Percentiles rank a stretch among this genome's conserved stretches.
These are phyloP conservation scores for Fomitiporia mediterranea DNA, from an alignment of 1,284 basidiomycete species.

Conservation along the genomic window DNA sequence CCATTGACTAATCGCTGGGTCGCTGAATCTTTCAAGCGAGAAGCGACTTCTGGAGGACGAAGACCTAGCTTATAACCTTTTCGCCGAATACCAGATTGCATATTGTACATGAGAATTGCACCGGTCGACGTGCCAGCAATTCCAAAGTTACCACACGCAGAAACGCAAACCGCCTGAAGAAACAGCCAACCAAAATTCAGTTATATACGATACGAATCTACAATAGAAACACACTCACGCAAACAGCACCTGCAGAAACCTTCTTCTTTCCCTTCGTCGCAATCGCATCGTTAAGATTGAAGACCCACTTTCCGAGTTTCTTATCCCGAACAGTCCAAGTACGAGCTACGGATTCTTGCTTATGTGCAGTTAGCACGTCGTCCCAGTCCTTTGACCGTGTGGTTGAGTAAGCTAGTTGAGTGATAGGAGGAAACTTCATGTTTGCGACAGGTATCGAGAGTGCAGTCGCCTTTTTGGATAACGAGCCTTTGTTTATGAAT, in stretches of 20 bases:
- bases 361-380: slow-evolving; percentile 88
- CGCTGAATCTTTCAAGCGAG: slow-evolving; percentile 35
- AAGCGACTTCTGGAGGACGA: slow-evolving; percentile 50
- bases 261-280: slow-evolving; percentile 42
- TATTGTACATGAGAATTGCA: slow-evolving; percentile 85
- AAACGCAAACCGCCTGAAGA: slow-evolving; percentile 77
- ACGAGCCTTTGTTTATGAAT: slow-evolving; percentile 49
- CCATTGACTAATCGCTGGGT: slow-evolving; percentile 73
- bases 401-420: slow-evolving; percentile 74
- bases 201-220: neutral
- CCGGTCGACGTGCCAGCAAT: slow-evolving; percentile 80
- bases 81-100: slow-evolving; percentile 90
- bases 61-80: slow-evolving; percentile 69
- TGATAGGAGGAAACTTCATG: slow-evolving; percentile 79
- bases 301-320: slow-evolving; percentile 63
- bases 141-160: slow-evolving; percentile 96
- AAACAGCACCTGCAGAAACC: slow-evolving; percentile 51
- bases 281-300: slow-evolving; percentile 52
- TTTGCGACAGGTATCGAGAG: slow-evolving; percentile 77
- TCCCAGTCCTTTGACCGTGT: slow-evolving; percentile 95
- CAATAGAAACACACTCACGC: slow-evolving; percentile 39
- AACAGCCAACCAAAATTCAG: neutral
- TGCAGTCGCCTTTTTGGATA: slow-evolving; percentile 80
- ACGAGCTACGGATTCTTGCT: slow-evolving; percentile 73
- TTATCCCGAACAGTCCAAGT: slow-evolving; percentile 88